These are phyloP conservation scores for Cryptococcus sp. DNA, from an alignment of 1,284 basidiomycete genomes.

Conservation along the genomic window DNA sequence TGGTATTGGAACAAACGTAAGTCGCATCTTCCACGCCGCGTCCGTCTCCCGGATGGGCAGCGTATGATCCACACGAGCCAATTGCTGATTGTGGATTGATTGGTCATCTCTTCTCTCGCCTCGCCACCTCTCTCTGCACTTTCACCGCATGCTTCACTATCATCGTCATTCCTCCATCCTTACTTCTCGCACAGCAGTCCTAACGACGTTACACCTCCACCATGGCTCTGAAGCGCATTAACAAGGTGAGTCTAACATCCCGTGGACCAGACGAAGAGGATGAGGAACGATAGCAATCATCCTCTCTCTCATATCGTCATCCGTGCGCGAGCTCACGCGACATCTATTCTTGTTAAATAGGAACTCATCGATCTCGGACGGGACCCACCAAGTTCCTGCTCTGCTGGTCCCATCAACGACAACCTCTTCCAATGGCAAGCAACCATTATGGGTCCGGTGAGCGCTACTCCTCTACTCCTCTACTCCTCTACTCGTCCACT, in stretches of 20 bases:
- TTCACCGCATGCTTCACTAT: conserved; percentile 12
- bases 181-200: not conserved
- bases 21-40: too few species aligned
- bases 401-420: conserved; percentile 90
- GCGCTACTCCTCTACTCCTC: conserved; percentile 43
- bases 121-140: conserved; percentile 4
- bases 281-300: too few species aligned
- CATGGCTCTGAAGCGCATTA: conserved; percentile 98
- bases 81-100: not conserved
- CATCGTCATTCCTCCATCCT: not conserved
- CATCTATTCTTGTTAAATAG: conserved; percentile 55
- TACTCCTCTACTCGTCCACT: too few species aligned
- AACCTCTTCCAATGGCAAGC: conserved; percentile 99
- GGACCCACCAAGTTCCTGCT: conserved; percentile 96
- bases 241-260: conserved; percentile 70
- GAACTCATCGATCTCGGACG: conserved; percentile 96
- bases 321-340: conserved; percentile 26
- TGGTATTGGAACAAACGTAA: not conserved
- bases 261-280: too few species aligned
- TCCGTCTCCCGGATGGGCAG: too few species aligned
- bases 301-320: too few species aligned
- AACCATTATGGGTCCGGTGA: conserved; percentile 94
- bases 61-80: not conserved
- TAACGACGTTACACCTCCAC: conserved; percentile 13
- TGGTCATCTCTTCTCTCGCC: not conserved